Percentiles rank a stretch among this genome's conserved stretches.
Evolutionary conservation across 2,329 filamentous ascomycete genomes (phyloP).

Genomic region (Clonostachys rosea): DNA sequence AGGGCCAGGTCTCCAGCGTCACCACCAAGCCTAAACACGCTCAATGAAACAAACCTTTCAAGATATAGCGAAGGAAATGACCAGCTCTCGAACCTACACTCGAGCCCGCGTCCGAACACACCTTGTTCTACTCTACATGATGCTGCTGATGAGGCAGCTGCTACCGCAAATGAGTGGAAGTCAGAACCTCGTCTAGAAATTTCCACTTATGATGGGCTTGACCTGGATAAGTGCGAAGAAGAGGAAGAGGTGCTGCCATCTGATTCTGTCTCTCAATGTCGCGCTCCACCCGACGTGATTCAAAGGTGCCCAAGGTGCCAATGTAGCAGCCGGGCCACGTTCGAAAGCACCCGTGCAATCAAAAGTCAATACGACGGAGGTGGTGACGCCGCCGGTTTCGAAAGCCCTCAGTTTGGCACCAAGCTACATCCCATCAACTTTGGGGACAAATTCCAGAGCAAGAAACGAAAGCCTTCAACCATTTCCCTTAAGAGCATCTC

Average conservation of each 20-base stretch:
- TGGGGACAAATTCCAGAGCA: slow-evolving; percentile 3
- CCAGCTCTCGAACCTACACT: slow-evolving; percentile 18
- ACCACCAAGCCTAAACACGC: slow-evolving; percentile 8
- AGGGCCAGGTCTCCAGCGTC: slow-evolving; percentile 19
- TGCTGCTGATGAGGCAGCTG: slow-evolving; percentile 2
- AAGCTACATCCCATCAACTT: slow-evolving; percentile 1
- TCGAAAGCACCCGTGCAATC: slow-evolving; percentile 3
- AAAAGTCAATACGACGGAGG: slow-evolving; percentile 15
- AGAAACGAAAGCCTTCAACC: slow-evolving; percentile 22
- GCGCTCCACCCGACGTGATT: not conserved
- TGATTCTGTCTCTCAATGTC: slow-evolving; percentile 7
- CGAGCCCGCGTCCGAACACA: slow-evolving; percentile 9
- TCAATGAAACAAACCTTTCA: slow-evolving; percentile 19
- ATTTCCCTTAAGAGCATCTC: slow-evolving; percentile 20
- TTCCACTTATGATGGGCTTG: slow-evolving; percentile 8
- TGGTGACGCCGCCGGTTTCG: slow-evolving; percentile 7
- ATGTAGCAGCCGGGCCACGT: not conserved
- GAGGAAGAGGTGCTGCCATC: slow-evolving; percentile 15
- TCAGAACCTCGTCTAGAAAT: not conserved
- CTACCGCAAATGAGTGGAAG: not conserved
- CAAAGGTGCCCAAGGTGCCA: too few species aligned
- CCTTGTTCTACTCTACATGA: too few species aligned
- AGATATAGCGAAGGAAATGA: slow-evolving; percentile 20
- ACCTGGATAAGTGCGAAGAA: slow-evolving; percentile 10
- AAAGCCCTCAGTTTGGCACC: slow-evolving; percentile 6